A percentile compares a stretch with the other conserved stretches of the same genome.
Conservation (phyloP, 305 asterid genomes). For the Fraxinus latifolia region DNA sequence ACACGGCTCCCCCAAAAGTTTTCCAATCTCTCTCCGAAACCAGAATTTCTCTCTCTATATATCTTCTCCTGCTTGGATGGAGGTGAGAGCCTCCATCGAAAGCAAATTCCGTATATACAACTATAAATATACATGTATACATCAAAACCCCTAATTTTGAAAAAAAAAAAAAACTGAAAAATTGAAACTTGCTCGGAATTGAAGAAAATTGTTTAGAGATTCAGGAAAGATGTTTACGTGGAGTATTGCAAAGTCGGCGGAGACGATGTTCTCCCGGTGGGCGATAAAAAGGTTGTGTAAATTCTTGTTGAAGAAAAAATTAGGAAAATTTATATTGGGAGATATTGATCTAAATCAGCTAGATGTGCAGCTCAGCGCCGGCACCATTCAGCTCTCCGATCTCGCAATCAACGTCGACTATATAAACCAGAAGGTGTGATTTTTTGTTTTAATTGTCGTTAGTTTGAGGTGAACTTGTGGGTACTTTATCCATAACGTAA, state of each 20-base stretch:
- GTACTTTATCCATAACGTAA: not conserved
- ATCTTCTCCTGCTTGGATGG: constrained; percentile 42
- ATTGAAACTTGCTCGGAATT: not conserved
- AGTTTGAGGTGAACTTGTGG: not conserved
- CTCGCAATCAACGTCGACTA: constrained; percentile 96
- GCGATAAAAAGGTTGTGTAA: constrained; percentile 80
- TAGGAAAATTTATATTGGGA: constrained; percentile 86
- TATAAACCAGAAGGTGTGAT: constrained; percentile 72
- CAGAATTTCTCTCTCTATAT: constrained; percentile 1
- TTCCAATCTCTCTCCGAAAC: constrained; percentile 31
- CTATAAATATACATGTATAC: not conserved
- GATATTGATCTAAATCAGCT: constrained; percentile 96
- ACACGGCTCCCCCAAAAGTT: constrained; percentile 44
- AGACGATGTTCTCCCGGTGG: constrained; percentile 98
- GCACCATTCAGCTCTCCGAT: constrained; percentile 88
- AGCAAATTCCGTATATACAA: constrained; percentile 21
- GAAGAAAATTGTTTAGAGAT: constrained; percentile 11
- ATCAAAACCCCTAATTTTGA: constrained; percentile 32
- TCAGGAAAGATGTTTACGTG: constrained; percentile 63
- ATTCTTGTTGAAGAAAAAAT: constrained; percentile 85
- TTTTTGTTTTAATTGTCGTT: not conserved
- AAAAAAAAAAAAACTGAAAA: not conserved
- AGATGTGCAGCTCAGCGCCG: constrained; percentile 94
- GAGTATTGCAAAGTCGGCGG: constrained; percentile 86
- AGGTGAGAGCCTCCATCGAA: constrained; percentile 49